phyloP scores from a whole-genome alignment of 1,139 yeast species.

The Yamadazyma oceani region DNA sequence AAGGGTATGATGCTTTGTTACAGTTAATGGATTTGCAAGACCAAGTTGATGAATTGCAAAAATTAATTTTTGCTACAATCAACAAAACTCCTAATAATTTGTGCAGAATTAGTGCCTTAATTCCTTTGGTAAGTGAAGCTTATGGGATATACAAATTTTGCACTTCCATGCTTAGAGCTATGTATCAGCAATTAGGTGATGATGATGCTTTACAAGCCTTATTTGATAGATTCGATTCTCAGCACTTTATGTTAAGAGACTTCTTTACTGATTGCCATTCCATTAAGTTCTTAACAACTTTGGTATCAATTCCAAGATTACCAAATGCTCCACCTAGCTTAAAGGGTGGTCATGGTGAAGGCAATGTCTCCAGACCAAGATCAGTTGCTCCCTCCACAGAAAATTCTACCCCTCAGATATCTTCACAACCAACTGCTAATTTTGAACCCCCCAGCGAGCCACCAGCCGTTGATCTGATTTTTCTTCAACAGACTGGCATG shows the following conservation, averaged over 20 bases:
- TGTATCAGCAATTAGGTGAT: slow-evolving; percentile 74
- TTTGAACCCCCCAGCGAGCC: slow-evolving; percentile 31
- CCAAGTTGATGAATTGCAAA: slow-evolving; percentile 75
- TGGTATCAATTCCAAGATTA: slow-evolving; percentile 84
- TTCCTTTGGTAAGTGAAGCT: slow-evolving; percentile 90
- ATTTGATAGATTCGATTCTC: slow-evolving; percentile 71
- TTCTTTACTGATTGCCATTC: slow-evolving; percentile 91
- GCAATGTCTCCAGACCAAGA: slow-evolving; percentile 40
- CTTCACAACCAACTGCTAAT: slow-evolving; percentile 37
- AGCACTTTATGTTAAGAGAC: slow-evolving; percentile 76
- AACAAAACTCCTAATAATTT: slow-evolving; percentile 67
- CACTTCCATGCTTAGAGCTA: slow-evolving; percentile 87
- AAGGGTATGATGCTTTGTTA: slow-evolving; percentile 86
- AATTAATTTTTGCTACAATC: slow-evolving; percentile 73
- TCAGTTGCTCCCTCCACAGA: slow-evolving; percentile 20
- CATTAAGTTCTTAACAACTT: slow-evolving; percentile 76
- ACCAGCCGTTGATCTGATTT: slow-evolving; percentile 43
- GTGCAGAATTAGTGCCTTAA: slow-evolving; percentile 83
- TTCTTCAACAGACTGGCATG: slow-evolving; percentile 50
- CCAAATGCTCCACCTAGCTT: slow-evolving; percentile 70
- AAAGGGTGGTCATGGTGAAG: slow-evolving; percentile 47
- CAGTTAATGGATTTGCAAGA: slow-evolving; percentile 89
- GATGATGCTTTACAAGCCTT: slow-evolving; percentile 79
- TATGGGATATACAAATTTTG: slow-evolving; percentile 90
- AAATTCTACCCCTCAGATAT: slow-evolving; percentile 26